A percentile compares a stretch with the other conserved stretches of the same genome.
Conservation (phyloP, 768 basidiomycete species). For the Flagelloscypha sp. region DNA sequence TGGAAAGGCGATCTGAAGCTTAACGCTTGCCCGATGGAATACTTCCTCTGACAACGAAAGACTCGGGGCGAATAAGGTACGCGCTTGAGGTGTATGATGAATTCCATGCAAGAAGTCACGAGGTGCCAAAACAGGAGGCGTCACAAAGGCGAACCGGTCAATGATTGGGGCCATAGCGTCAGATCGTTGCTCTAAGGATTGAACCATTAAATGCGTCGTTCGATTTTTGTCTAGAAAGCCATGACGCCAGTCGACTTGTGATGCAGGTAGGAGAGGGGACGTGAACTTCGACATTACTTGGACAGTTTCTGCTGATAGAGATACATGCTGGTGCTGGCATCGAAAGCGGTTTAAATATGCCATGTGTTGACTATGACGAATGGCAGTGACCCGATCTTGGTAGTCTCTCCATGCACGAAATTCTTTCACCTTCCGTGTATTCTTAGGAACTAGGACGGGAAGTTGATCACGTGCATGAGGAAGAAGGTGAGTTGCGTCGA, state of each 20-base stretch:
- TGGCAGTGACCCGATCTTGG: constrained; percentile 38
- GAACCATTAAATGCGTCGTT: constrained; percentile 41
- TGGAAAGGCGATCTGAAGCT: constrained; percentile 89
- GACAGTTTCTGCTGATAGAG: constrained; percentile 39
- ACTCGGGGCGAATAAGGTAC: too few species aligned
- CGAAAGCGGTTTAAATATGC: constrained; percentile 69
- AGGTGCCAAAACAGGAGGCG: constrained; percentile 71
- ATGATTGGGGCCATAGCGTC: constrained; percentile 44
- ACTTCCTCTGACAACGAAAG: constrained; percentile 43
- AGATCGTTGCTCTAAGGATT: constrained; percentile 56
- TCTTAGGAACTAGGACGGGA: constrained; percentile 61
- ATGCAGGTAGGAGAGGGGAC: constrained; percentile 44
- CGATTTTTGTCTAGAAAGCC: constrained; percentile 36
- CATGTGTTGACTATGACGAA: constrained; percentile 62
- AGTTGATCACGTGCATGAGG: constrained; percentile 46
- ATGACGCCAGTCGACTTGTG: constrained; percentile 28
- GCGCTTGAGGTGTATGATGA: constrained; percentile 17
- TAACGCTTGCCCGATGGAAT: constrained; percentile 69
- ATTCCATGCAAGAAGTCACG: constrained; percentile 46
- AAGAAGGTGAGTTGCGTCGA: constrained; percentile 53
- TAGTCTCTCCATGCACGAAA: constrained; percentile 45
- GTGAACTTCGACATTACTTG: constrained; percentile 27
- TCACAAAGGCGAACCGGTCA: constrained; percentile 71
- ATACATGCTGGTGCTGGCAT: constrained; percentile 43
- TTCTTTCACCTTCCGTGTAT: constrained; percentile 68